Base-by-base conservation (phyloP, 2,329 filamentous ascomycete genomes). In the Stachybotrys elegans region DNA sequence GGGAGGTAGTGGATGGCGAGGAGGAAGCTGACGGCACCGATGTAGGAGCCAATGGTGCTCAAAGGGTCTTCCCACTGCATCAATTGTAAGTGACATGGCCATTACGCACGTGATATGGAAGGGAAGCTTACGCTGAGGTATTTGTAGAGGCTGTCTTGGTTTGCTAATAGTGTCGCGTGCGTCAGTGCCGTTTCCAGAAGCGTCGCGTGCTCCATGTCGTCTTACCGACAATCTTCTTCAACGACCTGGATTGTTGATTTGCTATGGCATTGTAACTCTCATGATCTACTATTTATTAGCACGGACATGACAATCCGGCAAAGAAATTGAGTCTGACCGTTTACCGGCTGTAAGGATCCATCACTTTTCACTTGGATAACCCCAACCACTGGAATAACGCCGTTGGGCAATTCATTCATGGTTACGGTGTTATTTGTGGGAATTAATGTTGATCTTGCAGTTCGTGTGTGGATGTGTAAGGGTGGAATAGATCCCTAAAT, bases 141-240 rank as follows among this genome's bases (percentile, higher is more conserved):
- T 25, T 50, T 54, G 46, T 54, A 54, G 0, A 54, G 51, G 5
- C 52, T 54, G 25, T 54, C 51, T 20, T 54, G 51, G 6, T 54
- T 43, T 5, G 46, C 52, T 53, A 25, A 3, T 2, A 13, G 7
- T 39, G 2, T 34, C 31, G 31, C 31, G 31, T 34, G 31, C 31
- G 31, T 34, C 31, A 34, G 31, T 34, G 31, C 31, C 31, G n/a
- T 12, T 12, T 34, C 11, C 31, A 5, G 31, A 8, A 4, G 5
- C 19, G 31, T 34, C 3, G 31, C 31, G 6, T 34, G 31, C 31
- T 16, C 9, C n/a, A n/a, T 16, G 5, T 12, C 22, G 22, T 20
- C 43, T 13, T 44, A 52, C 50, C 50, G 2, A 54, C 44, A 0
- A 54, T 54, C 1, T 54, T 44, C 42, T 51, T 54, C 43, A 54